Evolutionary conservation across 805 yeast genomes (phyloP), one percentile per base, ranked within the genome.

Genomic region (Teunomyces pallodes): DNA sequence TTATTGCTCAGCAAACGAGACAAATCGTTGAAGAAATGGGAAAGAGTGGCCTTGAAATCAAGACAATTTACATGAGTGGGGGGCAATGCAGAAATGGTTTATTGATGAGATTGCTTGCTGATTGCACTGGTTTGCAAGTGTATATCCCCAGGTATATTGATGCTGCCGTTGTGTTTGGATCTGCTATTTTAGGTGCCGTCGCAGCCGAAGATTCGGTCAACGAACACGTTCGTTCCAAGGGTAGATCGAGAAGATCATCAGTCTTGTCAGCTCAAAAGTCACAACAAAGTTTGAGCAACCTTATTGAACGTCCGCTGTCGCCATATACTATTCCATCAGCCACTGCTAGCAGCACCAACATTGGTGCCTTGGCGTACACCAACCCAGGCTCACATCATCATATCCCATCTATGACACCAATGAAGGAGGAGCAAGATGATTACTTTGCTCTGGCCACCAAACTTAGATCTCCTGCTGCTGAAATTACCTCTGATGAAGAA

Each of bases 1-100:
- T 94, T 59, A 91, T 94, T 66, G 97, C 96, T 43, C 96, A 90
- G 64, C 99, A 94, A 72, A 92, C 98, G 0, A 82, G 97, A 60
- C 99, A 94, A 60, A 94, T 94, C 61, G 84, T 92, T 31, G 94
- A 88, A 56, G 83, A 84, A 52, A 86, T 94, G 90, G 84, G 82
- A 56, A 69, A 74, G 47, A 74, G 87, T 2, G 99, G 99, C 1
- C 96, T 92, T 70, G 55, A 73, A 9, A 80, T 94, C 53, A 74
- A 78, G 14, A 79, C 89, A 17, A 83, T 94, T 52, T 94, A 85
- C 70, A 84, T 94, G 84, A 84, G 92, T 52, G 99, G 99, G 48
- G 98, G 99, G 30, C 99, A 94, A 67, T 91, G 97, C 67, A 82
- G 97, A 62, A 94, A 94, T 67, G 87, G 90, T 13, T 72, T 94